phyloP scores from a whole-genome alignment of 140 eudicot species.

The Anethum foeniculum region DNA sequence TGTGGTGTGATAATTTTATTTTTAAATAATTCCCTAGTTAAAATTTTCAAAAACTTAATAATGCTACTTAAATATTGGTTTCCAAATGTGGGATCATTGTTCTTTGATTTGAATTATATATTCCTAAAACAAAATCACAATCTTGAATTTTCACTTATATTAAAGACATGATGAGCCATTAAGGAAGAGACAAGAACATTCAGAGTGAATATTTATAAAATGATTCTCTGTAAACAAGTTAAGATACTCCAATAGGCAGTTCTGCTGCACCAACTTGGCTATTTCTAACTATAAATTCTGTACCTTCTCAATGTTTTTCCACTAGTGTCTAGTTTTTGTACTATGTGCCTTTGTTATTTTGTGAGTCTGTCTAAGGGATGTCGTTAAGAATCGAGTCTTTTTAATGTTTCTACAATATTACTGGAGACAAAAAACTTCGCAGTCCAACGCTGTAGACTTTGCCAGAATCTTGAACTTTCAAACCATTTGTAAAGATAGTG shows the following conservation, averaged over 20 bases:
- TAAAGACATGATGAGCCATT: not conserved
- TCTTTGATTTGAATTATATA: not conserved
- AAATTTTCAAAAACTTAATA: not conserved
- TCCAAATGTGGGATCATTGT: not conserved
- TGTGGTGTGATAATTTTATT: not conserved
- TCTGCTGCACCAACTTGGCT: constrained; percentile 3
- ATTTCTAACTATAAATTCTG: not conserved
- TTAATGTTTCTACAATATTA: not conserved
- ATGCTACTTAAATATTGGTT: not conserved
- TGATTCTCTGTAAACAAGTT: constrained; percentile 3
- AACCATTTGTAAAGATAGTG: not conserved
- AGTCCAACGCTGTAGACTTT: not conserved
- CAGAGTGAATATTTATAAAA: not conserved
- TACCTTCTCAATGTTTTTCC: not conserved
- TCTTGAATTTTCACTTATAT: not conserved
- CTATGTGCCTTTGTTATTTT: constrained; percentile 3
- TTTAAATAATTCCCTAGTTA: too few species aligned
- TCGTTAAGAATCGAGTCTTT: not conserved
- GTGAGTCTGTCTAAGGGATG: not conserved
- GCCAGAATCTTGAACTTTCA: not conserved
- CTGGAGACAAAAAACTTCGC: not conserved
- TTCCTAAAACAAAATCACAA: not conserved
- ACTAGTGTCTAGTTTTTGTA: not conserved
- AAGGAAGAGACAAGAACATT: not conserved
- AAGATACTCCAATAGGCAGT: not conserved